Conservation (phyloP, 177 flowering plant species). For the Tripterygium wilfordii region DNA sequence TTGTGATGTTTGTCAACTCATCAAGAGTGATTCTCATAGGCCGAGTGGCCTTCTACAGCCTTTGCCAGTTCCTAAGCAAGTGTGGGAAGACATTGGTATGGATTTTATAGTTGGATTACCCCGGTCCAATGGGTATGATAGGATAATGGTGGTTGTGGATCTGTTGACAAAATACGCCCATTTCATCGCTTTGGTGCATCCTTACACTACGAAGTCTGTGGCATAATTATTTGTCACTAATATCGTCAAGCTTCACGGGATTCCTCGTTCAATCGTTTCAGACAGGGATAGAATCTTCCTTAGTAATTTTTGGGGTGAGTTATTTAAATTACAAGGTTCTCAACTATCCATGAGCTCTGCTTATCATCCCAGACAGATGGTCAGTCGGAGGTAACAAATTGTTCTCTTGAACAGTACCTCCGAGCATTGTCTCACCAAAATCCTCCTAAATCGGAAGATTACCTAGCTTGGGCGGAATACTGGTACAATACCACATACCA, state of each 20-base stretch:
- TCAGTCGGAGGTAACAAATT: no score
- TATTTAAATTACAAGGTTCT: not conserved
- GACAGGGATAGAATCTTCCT: not conserved
- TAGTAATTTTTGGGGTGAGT: no score
- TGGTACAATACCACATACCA: not conserved
- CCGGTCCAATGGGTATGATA: not conserved
- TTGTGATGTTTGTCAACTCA: not conserved
- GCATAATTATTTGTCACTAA: not conserved
- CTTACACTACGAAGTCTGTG: not conserved
- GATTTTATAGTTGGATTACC: constrained; percentile 4
- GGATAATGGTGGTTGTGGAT: not conserved
- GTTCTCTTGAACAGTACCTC: no score
- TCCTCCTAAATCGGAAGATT: no score
- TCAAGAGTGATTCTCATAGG: not conserved
- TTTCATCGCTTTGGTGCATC: not conserved
- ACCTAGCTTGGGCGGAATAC: not conserved
- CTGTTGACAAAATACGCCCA: no score
- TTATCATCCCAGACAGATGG: not conserved
- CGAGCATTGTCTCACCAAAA: no score
- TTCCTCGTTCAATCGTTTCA: no score
- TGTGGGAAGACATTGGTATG: constrained; percentile 2
- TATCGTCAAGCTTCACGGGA: not conserved
- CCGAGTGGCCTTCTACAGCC: not conserved
- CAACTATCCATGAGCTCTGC: no score
- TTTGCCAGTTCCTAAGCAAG: not conserved